Conservation (phyloP, 1,139 yeast species). For the Kodamaea alishanica region DNA sequence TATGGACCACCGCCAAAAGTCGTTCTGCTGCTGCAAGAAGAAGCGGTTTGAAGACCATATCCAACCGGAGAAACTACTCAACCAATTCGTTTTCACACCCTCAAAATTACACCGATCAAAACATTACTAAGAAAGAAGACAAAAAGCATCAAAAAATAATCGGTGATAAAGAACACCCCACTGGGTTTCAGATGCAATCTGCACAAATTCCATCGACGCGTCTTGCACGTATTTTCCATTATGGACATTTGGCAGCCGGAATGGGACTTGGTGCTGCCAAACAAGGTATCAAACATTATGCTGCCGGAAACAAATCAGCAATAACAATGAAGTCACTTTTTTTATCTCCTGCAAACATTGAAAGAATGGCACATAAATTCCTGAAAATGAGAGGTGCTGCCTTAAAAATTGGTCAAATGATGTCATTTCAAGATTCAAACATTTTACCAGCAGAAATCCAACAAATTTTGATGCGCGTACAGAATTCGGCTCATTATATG, state of each 20-base stretch:
- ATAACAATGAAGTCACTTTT: slow-evolving; percentile 61
- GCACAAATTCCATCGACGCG: slow-evolving; percentile 84
- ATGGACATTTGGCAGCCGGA: slow-evolving; percentile 90
- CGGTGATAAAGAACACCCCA: slow-evolving; percentile 36
- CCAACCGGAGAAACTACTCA: slow-evolving; percentile 11
- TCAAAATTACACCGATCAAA: background rate
- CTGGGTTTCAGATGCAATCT: slow-evolving; percentile 47
- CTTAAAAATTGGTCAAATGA: slow-evolving; percentile 88
- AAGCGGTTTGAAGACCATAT: background rate
- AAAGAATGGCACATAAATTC: slow-evolving; percentile 80
- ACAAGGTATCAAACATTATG: slow-evolving; percentile 70
- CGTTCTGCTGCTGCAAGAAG: background rate
- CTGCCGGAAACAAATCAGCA: slow-evolving; percentile 41
- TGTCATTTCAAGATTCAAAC: slow-evolving; percentile 87
- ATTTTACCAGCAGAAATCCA: slow-evolving; percentile 84
- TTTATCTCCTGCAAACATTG: slow-evolving; percentile 78
- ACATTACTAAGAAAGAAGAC: background rate
- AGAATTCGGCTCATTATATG: slow-evolving; percentile 95
- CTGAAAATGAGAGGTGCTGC: slow-evolving; percentile 99
- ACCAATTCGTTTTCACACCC: slow-evolving; percentile 20
- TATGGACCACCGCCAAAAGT: slow-evolving; percentile 4
- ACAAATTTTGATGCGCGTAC: slow-evolving; percentile 75
- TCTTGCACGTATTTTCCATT: slow-evolving; percentile 82
- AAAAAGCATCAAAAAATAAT: slow-evolving; percentile 14
- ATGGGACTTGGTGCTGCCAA: slow-evolving; percentile 82